A percentile compares a stretch with the other conserved stretches of the same genome.
phyloP scores from a whole-genome alignment of 176 grass and related monocot species.

The Typha latifolia region DNA sequence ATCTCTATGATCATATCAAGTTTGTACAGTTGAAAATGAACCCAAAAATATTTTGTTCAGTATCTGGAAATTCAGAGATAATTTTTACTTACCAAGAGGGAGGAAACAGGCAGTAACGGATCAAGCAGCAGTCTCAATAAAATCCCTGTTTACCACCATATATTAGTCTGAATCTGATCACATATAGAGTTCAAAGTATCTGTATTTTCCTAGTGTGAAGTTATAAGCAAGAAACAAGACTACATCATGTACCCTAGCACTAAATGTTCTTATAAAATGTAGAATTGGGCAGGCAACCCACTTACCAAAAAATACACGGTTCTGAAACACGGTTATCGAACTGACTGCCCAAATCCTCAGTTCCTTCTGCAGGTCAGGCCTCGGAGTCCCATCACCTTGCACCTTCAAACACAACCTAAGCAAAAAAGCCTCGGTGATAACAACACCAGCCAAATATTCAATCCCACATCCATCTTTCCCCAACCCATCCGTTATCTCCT shows the following conservation, averaged over 20 bases:
- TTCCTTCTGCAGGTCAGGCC: slow-evolving; percentile 62
- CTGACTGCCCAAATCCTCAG: slow-evolving; percentile 79
- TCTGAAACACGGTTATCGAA: slow-evolving; percentile 77
- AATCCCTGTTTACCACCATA: slow-evolving; percentile 32
- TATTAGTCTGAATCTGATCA: slow-evolving; percentile 2
- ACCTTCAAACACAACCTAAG: slow-evolving; percentile 85
- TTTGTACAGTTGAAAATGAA: neutral
- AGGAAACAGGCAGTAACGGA: slow-evolving; percentile 44
- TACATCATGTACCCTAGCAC: too few relatives aligned
- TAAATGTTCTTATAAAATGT: neutral
- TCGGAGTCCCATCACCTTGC: slow-evolving; percentile 30
- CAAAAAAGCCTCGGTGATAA: slow-evolving; percentile 73
- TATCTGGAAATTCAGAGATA: neutral
- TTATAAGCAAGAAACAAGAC: too few relatives aligned
- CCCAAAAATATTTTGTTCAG: neutral
- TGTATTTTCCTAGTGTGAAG: too few relatives aligned
- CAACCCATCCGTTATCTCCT: slow-evolving; percentile 51
- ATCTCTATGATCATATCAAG: too few relatives aligned
- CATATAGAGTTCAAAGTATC: too few relatives aligned
- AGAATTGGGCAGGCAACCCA: neutral
- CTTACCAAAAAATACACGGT: slow-evolving; percentile 74
- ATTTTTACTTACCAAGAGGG: slow-evolving; percentile 59
- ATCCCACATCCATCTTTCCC: slow-evolving; percentile 59
- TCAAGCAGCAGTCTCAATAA: slow-evolving; percentile 72
- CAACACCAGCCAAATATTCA: slow-evolving; percentile 58